Conservation (phyloP, 2,329 filamentous ascomycete species). For the Colletotrichum coccodes region DNA sequence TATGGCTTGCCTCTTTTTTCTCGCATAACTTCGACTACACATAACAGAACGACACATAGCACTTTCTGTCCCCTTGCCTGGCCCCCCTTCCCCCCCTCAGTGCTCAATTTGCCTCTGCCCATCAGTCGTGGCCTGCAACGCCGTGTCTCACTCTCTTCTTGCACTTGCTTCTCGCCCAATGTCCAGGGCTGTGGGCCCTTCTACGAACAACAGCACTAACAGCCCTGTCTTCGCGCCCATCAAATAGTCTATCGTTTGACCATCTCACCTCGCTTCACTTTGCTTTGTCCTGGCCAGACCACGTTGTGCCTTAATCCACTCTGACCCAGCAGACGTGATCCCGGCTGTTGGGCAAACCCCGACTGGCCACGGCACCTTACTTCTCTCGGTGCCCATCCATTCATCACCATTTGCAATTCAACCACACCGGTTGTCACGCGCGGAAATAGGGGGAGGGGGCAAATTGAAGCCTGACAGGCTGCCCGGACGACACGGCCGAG, state of each 20-base stretch:
- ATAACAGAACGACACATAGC: conserved; percentile 5
- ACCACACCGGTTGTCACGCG: conserved; percentile 3
- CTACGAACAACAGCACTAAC: background rate
- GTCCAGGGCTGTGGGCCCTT: background rate
- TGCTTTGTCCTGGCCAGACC: background rate
- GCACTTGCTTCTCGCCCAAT: conserved; percentile 3
- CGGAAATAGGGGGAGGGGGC: conserved; percentile 15
- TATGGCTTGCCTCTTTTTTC: background rate
- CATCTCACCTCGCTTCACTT: background rate
- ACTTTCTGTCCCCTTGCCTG: background rate
- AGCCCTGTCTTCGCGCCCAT: conserved; percentile 7
- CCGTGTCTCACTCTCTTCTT: background rate
- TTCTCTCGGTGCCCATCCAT: conserved; percentile 1
- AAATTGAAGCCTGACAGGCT: conserved; percentile 1
- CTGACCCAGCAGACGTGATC: conserved; percentile 4
- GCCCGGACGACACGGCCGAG: conserved; percentile 23
- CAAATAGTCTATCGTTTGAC: background rate
- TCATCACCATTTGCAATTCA: background rate
- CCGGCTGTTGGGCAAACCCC: conserved; percentile 26
- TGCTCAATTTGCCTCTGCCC: conserved; percentile 13
- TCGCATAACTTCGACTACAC: background rate
- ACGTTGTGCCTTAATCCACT: conserved; percentile 7
- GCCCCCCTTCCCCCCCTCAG: too few relatives aligned
- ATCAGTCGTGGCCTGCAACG: conserved; percentile 1
- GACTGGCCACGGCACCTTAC: conserved; percentile 18